These are phyloP conservation scores for Hippophae gyantsensis DNA, from an alignment of 306 rosid genomes.

Conservation along the genomic window DNA sequence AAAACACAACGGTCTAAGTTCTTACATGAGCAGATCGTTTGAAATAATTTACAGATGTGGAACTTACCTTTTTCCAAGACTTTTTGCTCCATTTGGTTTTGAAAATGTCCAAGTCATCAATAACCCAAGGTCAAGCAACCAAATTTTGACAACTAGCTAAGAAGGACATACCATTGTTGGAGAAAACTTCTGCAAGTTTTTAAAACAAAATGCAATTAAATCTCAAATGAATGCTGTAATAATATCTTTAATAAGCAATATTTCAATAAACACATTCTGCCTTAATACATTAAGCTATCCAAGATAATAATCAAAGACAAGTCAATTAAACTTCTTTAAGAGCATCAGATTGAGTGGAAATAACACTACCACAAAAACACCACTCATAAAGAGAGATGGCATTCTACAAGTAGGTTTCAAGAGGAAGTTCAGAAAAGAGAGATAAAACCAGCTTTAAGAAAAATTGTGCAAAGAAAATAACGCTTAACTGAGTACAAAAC, in stretches of 20 bases:
- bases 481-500: too few relatives aligned
- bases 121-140: slow-evolving; percentile 92
- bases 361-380: too few relatives aligned
- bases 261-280: too few relatives aligned
- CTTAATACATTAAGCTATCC: neutral
- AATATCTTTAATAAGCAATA: neutral
- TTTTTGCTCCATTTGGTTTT: slow-evolving; percentile 74
- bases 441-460: neutral
- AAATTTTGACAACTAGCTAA: slow-evolving; percentile 83
- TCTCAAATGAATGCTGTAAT: slow-evolving; percentile 8
- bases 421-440: too few relatives aligned
- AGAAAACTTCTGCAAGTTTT: slow-evolving; percentile 95
- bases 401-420: too few relatives aligned
- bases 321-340: too few relatives aligned
- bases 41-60: neutral
- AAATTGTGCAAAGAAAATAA: too few relatives aligned
- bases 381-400: too few relatives aligned
- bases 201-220: slow-evolving; percentile 21
- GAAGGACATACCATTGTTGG: slow-evolving; percentile 91
- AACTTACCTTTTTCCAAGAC: slow-evolving; percentile 83
- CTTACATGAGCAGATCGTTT: slow-evolving; percentile 4
- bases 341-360: too few relatives aligned
- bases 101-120: slow-evolving; percentile 83
- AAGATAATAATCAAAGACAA: neutral
- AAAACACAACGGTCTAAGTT: neutral